Evolutionary conservation across 2,329 filamentous ascomycete species (phyloP), one percentile per base, ranked within the genome.

Genomic region (Colletotrichum spinosum): DNA sequence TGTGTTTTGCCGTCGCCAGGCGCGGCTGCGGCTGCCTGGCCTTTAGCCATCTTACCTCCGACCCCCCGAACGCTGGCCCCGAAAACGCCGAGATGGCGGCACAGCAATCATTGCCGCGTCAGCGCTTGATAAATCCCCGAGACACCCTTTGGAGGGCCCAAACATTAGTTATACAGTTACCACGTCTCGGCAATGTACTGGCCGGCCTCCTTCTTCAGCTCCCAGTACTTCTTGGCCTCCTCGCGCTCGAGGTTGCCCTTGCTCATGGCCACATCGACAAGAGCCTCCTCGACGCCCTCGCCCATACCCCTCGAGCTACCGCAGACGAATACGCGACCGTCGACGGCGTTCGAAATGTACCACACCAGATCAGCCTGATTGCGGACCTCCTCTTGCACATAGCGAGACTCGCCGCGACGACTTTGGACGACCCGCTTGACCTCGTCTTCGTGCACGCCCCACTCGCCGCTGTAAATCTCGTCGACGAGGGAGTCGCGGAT

Each of bases 231-330:
- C 75, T 86, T 84, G 2, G 96, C 95, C 76, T 97, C 93, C 38
- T 94, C 90, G 25, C 85, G 83, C 75, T 93, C 91, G 55, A 99
- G 80, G 73, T 94, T 94, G 10, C 95, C 96, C 84, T 97, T 97
- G 70, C 90, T 84, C 90, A 97, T 97, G 55, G 94, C 93, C 1
- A 97, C 94, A 68, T 97, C 92, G 34, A 97, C 84, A 12, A 99
- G 84, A 0, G 95, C 92, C 51, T 89, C 85, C 76, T 98, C 92
- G 3, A 99, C 96, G 49, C 96, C 96, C 78, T 98, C 96, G 65
- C 96, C 96, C 96, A 99, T 99, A 61, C 96, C 96, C 81, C 93
- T 94, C 74, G 90, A 94, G 79, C 92, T 97, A 54, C 96, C 96
- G 77, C 96, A 99, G 64, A 99, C 96, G 76, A 99, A 99, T 56